Base-by-base conservation (phyloP, 73 alveolate species). In the Paramecium primaurelia region DNA sequence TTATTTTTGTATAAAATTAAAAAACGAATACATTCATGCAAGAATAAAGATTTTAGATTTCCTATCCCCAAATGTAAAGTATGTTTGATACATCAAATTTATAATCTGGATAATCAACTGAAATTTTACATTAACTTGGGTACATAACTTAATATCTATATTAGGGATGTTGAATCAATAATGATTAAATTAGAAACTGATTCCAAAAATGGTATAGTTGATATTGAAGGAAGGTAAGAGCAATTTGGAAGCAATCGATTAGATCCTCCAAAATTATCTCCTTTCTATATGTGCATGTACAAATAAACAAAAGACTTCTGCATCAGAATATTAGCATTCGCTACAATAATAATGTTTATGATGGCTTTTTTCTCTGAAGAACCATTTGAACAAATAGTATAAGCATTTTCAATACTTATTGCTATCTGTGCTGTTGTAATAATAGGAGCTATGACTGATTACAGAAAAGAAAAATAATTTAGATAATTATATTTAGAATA, bases 221-320 rank as follows among this genome's bases (percentile, higher is more conserved):
- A 80, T n/a, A 16, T 25, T 47, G 49, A 20, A 10, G 71, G 51
- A 25, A 80, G 91, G 25, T 4, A 80, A 49, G 47, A 42, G 6
- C 14, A 80, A 11, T 80, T 80, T 80, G 91, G 91, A 47, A 47
- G 34, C 20, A 80, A 80, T 26, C 32, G 58, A 10, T 80, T 80
- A 22, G 51, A 42, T 1, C 91, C 91, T 40, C 91, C 91, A 10
- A 36, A 40, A 45, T 36, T 49, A 11, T 26, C 71, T 26, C 64
- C 94, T 6, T 88, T 88, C 77, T 80, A 51, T 22, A 32, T 9
- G 38, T 38, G 71, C 95, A 93, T 96, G 22, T 85, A 91, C 30
- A 98, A 97, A 47, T 89, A 96, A 92, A 96, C 97, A 37, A 99
- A 97, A 88, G 99, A 97, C 89, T 95, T 94, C 73, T 97, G 96